phyloP scores from a whole-genome alignment of 441 rosid species.

The Omphalea diandra region DNA sequence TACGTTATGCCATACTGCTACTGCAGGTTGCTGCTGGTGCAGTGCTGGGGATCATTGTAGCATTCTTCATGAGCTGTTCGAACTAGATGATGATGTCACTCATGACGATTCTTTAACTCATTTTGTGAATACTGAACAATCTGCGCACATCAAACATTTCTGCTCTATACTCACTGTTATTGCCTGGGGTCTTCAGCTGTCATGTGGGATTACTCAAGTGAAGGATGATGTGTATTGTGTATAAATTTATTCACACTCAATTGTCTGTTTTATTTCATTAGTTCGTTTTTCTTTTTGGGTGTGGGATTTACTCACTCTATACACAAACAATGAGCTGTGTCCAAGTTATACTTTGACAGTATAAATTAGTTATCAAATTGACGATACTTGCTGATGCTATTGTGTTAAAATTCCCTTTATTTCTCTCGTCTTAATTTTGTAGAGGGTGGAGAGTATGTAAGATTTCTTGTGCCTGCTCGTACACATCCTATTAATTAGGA shows the following conservation, averaged over 20 bases:
- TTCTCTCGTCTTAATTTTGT: no score
- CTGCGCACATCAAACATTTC: neutral
- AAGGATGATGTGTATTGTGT: neutral
- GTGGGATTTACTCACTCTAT: neutral
- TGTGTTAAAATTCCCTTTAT: no score
- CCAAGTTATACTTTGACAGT: neutral
- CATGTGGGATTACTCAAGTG: neutral
- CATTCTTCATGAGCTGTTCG: slow-evolving; percentile 54
- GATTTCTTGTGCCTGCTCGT: no score
- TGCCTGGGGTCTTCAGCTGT: neutral
- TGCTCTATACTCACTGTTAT: neutral
- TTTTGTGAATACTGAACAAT: slow-evolving; percentile 16
- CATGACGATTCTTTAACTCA: slow-evolving; percentile 22
- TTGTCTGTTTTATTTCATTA: neutral
- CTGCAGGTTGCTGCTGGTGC: slow-evolving; percentile 84
- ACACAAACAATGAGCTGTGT: neutral
- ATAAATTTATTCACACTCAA: neutral
- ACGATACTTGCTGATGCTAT: neutral
- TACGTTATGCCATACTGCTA: neutral
- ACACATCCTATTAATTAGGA: no score
- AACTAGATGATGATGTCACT: slow-evolving; percentile 21
- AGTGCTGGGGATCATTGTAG: slow-evolving; percentile 62
- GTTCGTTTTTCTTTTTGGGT: neutral
- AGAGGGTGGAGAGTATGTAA: no score
- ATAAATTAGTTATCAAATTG: neutral